Evolutionary conservation across 1,284 basidiomycete species (phyloP).

Genomic region (Singerocomus rubriflavus): DNA sequence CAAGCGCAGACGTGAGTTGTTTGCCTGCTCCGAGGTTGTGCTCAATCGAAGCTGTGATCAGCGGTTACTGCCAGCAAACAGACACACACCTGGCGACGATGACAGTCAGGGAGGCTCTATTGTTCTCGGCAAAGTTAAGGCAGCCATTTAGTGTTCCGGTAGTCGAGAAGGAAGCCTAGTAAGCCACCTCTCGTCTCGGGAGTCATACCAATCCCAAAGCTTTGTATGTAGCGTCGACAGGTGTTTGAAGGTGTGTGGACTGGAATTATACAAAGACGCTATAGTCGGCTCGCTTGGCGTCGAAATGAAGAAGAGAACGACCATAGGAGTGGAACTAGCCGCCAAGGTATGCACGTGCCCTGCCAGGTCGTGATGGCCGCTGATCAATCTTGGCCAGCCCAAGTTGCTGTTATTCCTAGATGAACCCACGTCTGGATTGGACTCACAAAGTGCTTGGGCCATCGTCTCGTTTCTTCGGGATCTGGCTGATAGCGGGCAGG

Average conservation of each 20-base stretch:
- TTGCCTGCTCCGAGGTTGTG: neutral
- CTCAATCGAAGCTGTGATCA: slow-evolving; percentile 16
- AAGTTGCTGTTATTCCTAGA: slow-evolving; percentile 79
- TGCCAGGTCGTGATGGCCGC: neutral
- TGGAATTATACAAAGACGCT: slow-evolving; percentile 69
- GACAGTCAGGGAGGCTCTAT: slow-evolving; percentile 83
- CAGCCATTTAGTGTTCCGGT: slow-evolving; percentile 67
- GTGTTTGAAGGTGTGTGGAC: slow-evolving; percentile 76
- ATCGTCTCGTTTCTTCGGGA: slow-evolving; percentile 78
- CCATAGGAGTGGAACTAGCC: slow-evolving; percentile 81
- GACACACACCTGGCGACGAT: slow-evolving; percentile 71
- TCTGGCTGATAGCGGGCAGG: slow-evolving; percentile 77
- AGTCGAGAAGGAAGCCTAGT: slow-evolving; percentile 79
- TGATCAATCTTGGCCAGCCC: slow-evolving; percentile 41
- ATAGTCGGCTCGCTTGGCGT: slow-evolving; percentile 75
- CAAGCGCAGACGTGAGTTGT: slow-evolving; percentile 56
- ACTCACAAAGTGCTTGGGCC: slow-evolving; percentile 87
- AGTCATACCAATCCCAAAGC: neutral
- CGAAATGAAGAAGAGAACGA: slow-evolving; percentile 77
- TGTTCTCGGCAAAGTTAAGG: slow-evolving; percentile 80
- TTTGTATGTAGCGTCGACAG: slow-evolving; percentile 58
- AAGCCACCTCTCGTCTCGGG: slow-evolving; percentile 20
- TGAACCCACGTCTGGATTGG: slow-evolving; percentile 82
- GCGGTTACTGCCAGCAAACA: slow-evolving; percentile 79
- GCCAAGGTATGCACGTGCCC: slow-evolving; percentile 47